Percentiles rank a stretch among this genome's conserved stretches.
Evolutionary conservation across 768 basidiomycete genomes (phyloP).

Genomic region (Boletus vermiculosoides): DNA sequence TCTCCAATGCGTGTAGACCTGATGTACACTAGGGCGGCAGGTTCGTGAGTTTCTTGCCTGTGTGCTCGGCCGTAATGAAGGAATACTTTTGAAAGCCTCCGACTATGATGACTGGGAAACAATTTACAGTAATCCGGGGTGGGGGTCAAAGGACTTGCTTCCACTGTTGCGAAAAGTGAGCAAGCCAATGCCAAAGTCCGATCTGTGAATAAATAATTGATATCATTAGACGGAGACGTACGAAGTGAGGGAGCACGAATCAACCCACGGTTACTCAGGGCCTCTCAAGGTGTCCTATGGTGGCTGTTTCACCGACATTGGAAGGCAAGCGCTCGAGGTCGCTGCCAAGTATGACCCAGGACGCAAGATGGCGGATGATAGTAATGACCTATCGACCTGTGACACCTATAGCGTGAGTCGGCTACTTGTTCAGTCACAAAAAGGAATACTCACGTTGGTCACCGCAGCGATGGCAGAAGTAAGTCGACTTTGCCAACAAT

Average conservation of each 20-base stretch:
- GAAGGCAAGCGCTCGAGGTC: conserved; percentile 46
- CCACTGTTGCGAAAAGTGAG: conserved; percentile 27
- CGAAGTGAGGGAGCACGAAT: conserved; percentile 10
- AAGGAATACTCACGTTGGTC: not conserved
- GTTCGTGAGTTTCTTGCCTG: not conserved
- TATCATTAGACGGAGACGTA: conserved; percentile 22
- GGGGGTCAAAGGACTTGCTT: conserved; percentile 28
- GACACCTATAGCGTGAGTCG: conserved; percentile 49
- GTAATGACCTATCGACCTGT: conserved; percentile 43
- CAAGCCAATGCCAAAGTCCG: not conserved
- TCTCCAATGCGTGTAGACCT: conserved; percentile 26
- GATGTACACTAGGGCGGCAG: conserved; percentile 58
- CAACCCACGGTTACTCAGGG: conserved; percentile 25
- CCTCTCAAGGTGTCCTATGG: conserved; percentile 25
- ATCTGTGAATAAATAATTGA: not conserved
- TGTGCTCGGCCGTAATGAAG: not conserved
- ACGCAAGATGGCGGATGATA: conserved; percentile 43
- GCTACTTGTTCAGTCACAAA: not conserved
- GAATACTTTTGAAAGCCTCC: conserved; percentile 34
- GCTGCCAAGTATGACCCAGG: conserved; percentile 47
- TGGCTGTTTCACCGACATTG: conserved; percentile 39
- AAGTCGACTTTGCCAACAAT: conserved; percentile 6
- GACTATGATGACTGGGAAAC: conserved; percentile 46
- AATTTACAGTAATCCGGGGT: conserved; percentile 16
- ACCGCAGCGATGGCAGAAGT: conserved; percentile 55